phyloP scores from a whole-genome alignment of 2,329 filamentous ascomycete species.

The Coniochaeta sp. region DNA sequence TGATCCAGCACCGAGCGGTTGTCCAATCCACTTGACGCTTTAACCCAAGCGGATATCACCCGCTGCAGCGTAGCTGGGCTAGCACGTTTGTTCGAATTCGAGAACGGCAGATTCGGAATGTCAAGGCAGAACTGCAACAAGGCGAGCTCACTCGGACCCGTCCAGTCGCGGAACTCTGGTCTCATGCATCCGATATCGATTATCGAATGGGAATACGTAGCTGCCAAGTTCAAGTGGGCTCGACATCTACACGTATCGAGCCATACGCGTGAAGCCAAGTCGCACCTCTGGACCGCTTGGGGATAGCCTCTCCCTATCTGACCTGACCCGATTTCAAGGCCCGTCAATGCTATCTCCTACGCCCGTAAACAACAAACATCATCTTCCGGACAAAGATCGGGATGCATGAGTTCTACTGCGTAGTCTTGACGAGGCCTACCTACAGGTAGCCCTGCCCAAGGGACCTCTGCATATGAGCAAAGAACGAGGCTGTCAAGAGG shows the following conservation, averaged over 20 bases:
- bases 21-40: background rate
- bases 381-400: background rate
- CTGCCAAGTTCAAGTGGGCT: background rate
- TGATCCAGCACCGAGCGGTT: background rate
- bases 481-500: background rate
- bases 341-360: background rate
- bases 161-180: background rate
- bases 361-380: background rate
- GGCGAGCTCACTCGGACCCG: background rate
- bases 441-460: background rate
- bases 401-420: background rate
- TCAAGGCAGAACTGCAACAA: background rate
- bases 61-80: background rate
- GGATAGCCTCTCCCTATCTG: background rate
- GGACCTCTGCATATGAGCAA: background rate
- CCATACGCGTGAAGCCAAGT: background rate
- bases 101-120: background rate
- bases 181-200: background rate
- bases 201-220: background rate
- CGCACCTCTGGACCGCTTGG: background rate
- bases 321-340: background rate
- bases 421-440: background rate
- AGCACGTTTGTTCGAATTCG: background rate
- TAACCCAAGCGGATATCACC: background rate
- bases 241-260: background rate